phyloP scores from a whole-genome alignment of 257 asterid genomes.

The Solanum peruvianum region DNA sequence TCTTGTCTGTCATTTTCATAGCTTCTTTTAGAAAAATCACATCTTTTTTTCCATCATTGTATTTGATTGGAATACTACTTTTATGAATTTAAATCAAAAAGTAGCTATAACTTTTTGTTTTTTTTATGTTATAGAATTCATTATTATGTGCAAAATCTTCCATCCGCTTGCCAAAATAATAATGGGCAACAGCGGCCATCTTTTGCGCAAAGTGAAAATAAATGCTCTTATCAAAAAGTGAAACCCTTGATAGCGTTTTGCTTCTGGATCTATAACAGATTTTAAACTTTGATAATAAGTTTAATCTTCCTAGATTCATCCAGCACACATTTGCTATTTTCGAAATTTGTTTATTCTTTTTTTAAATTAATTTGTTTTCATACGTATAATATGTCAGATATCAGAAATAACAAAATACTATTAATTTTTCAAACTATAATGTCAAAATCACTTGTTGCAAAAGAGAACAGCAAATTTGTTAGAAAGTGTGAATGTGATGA shows the following conservation, averaged over 20 bases:
- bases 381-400: too few species aligned
- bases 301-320: neutral
- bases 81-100: neutral
- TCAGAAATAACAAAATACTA: too few species aligned
- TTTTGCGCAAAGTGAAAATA: neutral
- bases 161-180: slow-evolving; percentile 2
- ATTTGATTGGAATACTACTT: neutral
- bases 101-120: neutral
- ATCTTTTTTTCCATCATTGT: neutral
- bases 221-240: neutral
- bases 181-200: slow-evolving; percentile 12
- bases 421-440: too few species aligned
- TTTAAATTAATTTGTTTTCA: too few species aligned
- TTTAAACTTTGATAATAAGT: neutral
- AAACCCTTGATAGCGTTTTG: neutral
- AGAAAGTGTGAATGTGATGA: too few species aligned
- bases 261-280: slow-evolving; percentile 6
- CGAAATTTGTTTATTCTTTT: too few species aligned
- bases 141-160: slow-evolving; percentile 5
- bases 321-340: slow-evolving; percentile 3
- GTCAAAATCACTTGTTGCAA: too few species aligned
- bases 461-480: too few species aligned
- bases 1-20: neutral
- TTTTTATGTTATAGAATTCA: neutral
- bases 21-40: neutral